Conservation (phyloP, 2,329 filamentous ascomycete species). For the Tolypocladium ovalisporum region DNA sequence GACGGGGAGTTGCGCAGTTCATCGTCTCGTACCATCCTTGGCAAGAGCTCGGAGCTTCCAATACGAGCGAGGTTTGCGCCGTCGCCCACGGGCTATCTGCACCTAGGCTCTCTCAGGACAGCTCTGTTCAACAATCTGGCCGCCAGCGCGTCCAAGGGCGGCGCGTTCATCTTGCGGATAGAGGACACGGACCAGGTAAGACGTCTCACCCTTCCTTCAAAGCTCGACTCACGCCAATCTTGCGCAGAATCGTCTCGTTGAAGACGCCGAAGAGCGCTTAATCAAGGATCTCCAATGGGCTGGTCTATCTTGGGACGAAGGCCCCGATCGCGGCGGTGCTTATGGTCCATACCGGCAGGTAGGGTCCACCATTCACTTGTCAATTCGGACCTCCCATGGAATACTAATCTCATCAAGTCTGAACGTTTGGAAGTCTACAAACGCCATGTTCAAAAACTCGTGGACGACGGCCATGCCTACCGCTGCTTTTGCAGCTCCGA, state of each 20-base stretch:
- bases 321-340: slow-evolving; percentile 69
- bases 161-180: slow-evolving; percentile 81
- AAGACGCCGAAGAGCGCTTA: slow-evolving; percentile 66
- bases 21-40: slow-evolving; percentile 18
- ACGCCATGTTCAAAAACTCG: slow-evolving; percentile 55
- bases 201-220: background rate
- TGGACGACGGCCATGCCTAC: slow-evolving; percentile 68
- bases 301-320: slow-evolving; percentile 88
- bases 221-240: background rate
- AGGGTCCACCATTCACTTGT: slow-evolving; percentile 10
- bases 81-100: slow-evolving; percentile 87
- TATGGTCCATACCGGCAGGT: slow-evolving; percentile 83
- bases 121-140: slow-evolving; percentile 92
- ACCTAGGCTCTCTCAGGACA: slow-evolving; percentile 83
- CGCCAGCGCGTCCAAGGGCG: slow-evolving; percentile 68
- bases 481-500: slow-evolving; percentile 82
- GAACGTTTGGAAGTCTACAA: slow-evolving; percentile 66
- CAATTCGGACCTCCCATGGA: background rate
- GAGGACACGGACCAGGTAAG: slow-evolving; percentile 90
- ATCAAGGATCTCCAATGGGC: slow-evolving; percentile 80
- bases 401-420: slow-evolving; percentile 42
- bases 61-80: slow-evolving; percentile 71
- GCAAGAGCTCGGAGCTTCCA: slow-evolving; percentile 41
- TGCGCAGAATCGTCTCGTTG: slow-evolving; percentile 63
- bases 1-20: background rate